phyloP scores from a whole-genome alignment of 2,329 filamentous ascomycete genomes.

The Penicillium sp. region DNA sequence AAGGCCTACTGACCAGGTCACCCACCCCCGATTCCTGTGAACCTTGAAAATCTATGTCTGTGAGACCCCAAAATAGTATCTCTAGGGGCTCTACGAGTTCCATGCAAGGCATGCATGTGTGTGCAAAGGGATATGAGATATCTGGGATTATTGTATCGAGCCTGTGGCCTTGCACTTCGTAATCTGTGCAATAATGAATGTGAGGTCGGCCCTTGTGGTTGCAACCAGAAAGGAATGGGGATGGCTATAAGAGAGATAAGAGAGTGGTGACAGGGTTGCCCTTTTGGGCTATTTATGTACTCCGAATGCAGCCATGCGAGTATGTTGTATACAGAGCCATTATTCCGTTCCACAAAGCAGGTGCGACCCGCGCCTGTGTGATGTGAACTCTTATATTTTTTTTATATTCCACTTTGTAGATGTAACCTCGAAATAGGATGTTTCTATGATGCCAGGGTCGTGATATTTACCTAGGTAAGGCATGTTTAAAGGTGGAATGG shows the following conservation, averaged over 20 bases:
- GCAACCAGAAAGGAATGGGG: neutral
- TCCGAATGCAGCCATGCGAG: constrained; percentile 1
- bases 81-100: neutral
- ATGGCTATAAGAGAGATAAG: neutral
- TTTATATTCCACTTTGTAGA: neutral
- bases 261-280: neutral
- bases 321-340: neutral
- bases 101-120: constrained; percentile 1
- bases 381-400: neutral
- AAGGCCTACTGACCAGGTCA: neutral
- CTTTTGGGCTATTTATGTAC: neutral
- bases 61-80: neutral
- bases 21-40: neutral
- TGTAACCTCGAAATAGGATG: neutral
- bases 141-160: neutral
- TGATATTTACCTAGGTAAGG: too few species aligned
- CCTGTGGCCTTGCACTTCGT: neutral
- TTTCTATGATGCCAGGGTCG: neutral
- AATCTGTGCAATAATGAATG: neutral
- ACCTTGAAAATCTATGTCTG: neutral
- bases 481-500: neutral
- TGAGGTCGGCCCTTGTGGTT: neutral
- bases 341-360: constrained; percentile 1
- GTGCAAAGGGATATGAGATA: constrained; percentile 1
- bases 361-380: constrained; percentile 4